phyloP scores from a whole-genome alignment of 2,329 filamentous ascomycete species.

The Xylaria sp. region DNA sequence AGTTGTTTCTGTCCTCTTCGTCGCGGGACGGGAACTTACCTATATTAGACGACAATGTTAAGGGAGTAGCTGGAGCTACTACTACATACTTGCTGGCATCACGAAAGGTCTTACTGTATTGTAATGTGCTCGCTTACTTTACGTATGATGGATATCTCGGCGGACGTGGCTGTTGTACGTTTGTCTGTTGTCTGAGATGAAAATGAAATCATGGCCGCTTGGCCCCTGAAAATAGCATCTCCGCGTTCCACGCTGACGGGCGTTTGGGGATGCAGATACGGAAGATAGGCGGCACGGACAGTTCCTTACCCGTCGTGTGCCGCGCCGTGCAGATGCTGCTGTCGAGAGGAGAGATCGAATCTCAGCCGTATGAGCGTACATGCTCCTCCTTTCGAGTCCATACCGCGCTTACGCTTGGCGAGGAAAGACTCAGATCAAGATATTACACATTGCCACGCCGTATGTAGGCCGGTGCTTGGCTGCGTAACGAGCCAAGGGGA shows the following conservation, averaged over 20 bases:
- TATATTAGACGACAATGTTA: neutral
- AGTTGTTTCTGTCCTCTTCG: conserved; percentile 1
- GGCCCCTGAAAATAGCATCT: neutral
- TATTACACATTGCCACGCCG: neutral
- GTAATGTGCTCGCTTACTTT: too few relatives aligned
- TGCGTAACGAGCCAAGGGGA: neutral
- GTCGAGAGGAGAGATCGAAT: too few relatives aligned
- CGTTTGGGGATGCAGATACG: neutral
- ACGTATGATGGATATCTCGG: too few relatives aligned
- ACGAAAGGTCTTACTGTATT: too few relatives aligned
- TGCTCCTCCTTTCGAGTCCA: neutral
- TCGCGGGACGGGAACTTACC: neutral
- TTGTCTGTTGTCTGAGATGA: neutral
- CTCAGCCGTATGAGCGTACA: too few relatives aligned
- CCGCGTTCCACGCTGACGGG: neutral
- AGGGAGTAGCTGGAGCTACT: neutral
- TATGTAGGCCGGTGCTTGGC: neutral
- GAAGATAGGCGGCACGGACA: neutral
- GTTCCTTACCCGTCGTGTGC: neutral
- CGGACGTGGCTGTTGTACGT: neutral
- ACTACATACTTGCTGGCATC: too few relatives aligned
- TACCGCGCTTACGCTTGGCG: neutral
- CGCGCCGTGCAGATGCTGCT: neutral
- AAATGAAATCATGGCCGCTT: neutral
- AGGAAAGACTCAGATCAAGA: neutral